Base-by-base conservation (phyloP, 805 yeast species). In the Candida morakotiae region DNA sequence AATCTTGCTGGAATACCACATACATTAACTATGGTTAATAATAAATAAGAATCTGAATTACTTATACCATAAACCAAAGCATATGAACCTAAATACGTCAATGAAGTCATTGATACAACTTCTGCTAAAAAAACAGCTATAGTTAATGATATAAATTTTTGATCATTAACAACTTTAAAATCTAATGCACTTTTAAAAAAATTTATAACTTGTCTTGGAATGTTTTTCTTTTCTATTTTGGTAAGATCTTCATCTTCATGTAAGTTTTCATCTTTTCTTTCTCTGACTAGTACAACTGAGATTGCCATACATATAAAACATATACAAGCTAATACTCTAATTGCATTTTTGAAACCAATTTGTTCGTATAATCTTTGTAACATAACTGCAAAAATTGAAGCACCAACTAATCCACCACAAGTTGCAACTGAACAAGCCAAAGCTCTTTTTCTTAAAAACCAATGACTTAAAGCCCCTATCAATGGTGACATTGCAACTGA, bases 81-180 rank as follows among this genome's bases (percentile, higher is more conserved):
- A 42, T 56, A 59, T 2, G 61, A 51, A 8, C 59, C 42, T 16
- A 59, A 40, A 34, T 55, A 58, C 2, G 62, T 55, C 33, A 53
- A 43, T 11, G 62, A 48, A 26, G 74, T 54, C 47, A 79, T 64
- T 10, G 78, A 61, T 0, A 79, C 71, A 44, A 78, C 63, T 48
- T 81, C 86, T 3, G 56, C 40, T 30, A 46, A 38, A 36, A 47
- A 52, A 0, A 58, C 59, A 7, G 53, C 55, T 28, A 57, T 22
- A n/a, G 55, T 53, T 24, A 58, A 42, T 18, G 43, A 43, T 6
- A 53, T 30, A 43, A 53, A 59, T 28, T 45, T 39, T 23, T 25
- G 33, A 33, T 57, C 55, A 28, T 48, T 58, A 37, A 55, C 47
- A 5, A 51, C 46, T 1, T 40, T 40, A 14, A 58, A 41, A 35